Evolutionary conservation across 495 filamentous ascomycete genomes (phyloP).

Genomic region (Platismatia glauca): DNA sequence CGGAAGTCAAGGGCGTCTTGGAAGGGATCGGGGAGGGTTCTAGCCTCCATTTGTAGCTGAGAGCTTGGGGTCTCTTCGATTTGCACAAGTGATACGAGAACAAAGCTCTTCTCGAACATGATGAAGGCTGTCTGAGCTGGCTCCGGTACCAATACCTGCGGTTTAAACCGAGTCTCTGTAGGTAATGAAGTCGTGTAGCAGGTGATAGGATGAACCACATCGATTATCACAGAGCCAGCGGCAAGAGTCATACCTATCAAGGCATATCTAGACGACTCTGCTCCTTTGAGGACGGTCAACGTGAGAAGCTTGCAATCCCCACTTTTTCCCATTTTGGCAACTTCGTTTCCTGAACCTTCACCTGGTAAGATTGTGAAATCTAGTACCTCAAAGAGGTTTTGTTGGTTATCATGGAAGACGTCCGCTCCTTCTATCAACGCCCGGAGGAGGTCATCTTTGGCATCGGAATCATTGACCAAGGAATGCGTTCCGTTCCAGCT

Average conservation of each 20-base stretch:
- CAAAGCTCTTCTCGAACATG: slow-evolving; percentile 64
- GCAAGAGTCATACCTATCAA: slow-evolving; percentile 38
- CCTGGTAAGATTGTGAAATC: slow-evolving; percentile 37
- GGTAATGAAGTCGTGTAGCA: slow-evolving; percentile 46
- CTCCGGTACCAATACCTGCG: slow-evolving; percentile 67
- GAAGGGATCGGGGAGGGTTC: slow-evolving; percentile 50
- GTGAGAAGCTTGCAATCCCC: slow-evolving; percentile 26
- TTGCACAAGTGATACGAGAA: slow-evolving; percentile 59
- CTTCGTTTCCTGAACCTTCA: slow-evolving; percentile 22
- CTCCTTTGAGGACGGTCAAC: slow-evolving; percentile 26
- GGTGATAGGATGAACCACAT: slow-evolving; percentile 51
- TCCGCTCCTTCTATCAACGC: slow-evolving; percentile 21
- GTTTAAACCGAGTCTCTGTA: slow-evolving; percentile 38
- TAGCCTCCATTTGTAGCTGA: slow-evolving; percentile 58
- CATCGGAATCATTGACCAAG: slow-evolving; percentile 44
- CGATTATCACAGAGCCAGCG: slow-evolving; percentile 31
- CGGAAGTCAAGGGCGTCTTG: slow-evolving; percentile 80
- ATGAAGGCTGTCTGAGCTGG: slow-evolving; percentile 75
- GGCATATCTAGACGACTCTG: slow-evolving; percentile 35
- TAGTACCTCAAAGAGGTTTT: slow-evolving; percentile 30
- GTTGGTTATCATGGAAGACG: neutral
- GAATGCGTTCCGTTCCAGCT: slow-evolving; percentile 67
- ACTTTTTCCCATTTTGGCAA: slow-evolving; percentile 19
- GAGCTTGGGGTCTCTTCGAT: slow-evolving; percentile 54
- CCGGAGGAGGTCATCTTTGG: slow-evolving; percentile 33